Percentiles rank a stretch among this genome's conserved stretches.
These are phyloP conservation scores for Starmerella potacharoeniae DNA, from an alignment of 805 yeast genomes.

Conservation along the genomic window DNA sequence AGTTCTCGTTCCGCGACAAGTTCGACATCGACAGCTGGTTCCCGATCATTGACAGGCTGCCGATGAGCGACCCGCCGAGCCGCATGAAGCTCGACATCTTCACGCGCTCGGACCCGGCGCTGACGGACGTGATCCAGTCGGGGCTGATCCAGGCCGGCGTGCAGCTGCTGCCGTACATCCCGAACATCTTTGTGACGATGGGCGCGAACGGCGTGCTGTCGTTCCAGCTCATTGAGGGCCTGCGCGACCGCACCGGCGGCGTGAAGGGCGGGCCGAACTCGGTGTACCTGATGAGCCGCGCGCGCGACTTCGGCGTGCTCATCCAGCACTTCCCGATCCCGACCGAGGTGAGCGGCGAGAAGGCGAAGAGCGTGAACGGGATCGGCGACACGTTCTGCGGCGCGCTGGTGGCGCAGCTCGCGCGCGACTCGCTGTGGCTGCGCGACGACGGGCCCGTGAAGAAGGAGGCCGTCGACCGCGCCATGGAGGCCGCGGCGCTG, in stretches of 20 bases:
- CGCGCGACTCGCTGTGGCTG: conserved; percentile 26
- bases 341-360: conserved; percentile 30
- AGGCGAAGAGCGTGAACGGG: conserved; percentile 62
- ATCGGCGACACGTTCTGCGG: conserved; percentile 83
- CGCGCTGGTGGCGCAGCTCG: conserved; percentile 38
- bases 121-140: conserved; percentile 26
- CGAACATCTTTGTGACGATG: conserved; percentile 52
- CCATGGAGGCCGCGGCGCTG: conserved; percentile 31
- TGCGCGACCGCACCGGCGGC: conserved; percentile 23
- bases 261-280: conserved; percentile 19
- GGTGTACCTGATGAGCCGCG: conserved; percentile 19
- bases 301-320: conserved; percentile 38
- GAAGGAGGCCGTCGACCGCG: conserved; percentile 24
- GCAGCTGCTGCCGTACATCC: conserved; percentile 63
- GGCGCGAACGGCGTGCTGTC: conserved; percentile 53
- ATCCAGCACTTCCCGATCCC: conserved; percentile 48
- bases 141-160: conserved; percentile 51
- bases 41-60: conserved; percentile 50
- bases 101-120: conserved; percentile 21
- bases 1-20: conserved; percentile 36
- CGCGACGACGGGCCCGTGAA: conserved; percentile 26
- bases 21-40: conserved; percentile 63
- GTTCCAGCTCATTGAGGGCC: conserved; percentile 30
- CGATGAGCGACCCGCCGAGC: conserved; percentile 31
- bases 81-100: conserved; percentile 23